These are phyloP conservation scores for Jamesozyma spencerorum DNA, from an alignment of 805 yeast genomes.

Conservation along the genomic window DNA sequence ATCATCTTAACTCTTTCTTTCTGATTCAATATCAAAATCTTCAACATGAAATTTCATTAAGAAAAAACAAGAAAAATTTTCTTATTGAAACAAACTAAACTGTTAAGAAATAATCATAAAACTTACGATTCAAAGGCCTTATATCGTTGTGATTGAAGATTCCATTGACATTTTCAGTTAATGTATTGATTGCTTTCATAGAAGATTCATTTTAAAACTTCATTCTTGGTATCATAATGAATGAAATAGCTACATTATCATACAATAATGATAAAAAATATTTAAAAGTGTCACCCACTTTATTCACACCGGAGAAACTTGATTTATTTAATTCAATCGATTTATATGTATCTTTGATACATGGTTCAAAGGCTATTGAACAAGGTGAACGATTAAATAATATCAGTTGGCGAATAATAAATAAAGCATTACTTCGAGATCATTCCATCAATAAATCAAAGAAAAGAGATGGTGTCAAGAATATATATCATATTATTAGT, in stretches of 20 bases:
- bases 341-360: constrained; percentile 23
- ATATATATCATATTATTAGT: constrained; percentile 23
- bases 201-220: no score
- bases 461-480: constrained; percentile 30
- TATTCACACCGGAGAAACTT: constrained; percentile 26
- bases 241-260: background rate
- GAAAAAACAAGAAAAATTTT: no score
- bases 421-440: constrained; percentile 23
- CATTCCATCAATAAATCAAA: constrained; percentile 23
- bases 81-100: no score
- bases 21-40: no score
- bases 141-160: no score
- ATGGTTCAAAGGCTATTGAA: constrained; percentile 18
- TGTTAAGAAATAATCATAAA: no score
- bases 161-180: no score
- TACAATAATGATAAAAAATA: constrained; percentile 7
- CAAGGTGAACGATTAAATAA: constrained; percentile 29
- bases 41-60: no score
- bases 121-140: no score
- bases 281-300: constrained; percentile 25
- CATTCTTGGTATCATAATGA: no score
- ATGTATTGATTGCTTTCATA: no score
- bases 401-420: constrained; percentile 28
- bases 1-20: no score
- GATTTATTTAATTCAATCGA: constrained; percentile 26